Conservation (phyloP, 2,329 filamentous ascomycete genomes). For the Aspergillus awamori region DNA sequence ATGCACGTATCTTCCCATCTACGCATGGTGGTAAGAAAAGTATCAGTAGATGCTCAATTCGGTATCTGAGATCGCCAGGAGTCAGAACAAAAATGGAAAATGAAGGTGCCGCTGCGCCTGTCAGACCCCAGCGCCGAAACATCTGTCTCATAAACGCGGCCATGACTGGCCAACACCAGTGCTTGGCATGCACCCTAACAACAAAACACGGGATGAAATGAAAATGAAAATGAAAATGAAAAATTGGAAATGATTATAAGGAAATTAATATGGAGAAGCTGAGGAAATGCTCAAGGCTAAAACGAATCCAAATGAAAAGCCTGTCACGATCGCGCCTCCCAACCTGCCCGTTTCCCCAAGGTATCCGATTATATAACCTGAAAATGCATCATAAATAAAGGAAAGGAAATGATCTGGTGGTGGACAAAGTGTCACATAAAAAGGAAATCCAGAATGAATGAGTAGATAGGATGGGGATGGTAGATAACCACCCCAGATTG, state of each 20-base stretch:
- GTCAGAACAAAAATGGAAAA: constrained; percentile 21
- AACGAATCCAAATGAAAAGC: constrained; percentile 10
- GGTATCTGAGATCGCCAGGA: constrained; percentile 25
- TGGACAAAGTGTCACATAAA: neutral
- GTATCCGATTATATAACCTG: constrained; percentile 20
- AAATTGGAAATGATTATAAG: constrained; percentile 5
- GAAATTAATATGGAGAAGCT: constrained; percentile 17
- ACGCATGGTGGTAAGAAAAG: neutral
- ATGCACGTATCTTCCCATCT: too few relatives aligned
- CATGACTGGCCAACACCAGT: constrained; percentile 6
- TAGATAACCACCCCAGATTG: too few relatives aligned
- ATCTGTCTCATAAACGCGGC: constrained; percentile 19
- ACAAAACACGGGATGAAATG: constrained; percentile 1
- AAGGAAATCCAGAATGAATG: constrained; percentile 1
- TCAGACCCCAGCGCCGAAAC: constrained; percentile 11
- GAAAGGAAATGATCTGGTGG: neutral
- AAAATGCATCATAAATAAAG: constrained; percentile 10
- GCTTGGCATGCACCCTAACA: constrained; percentile 7
- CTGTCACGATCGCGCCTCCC: constrained; percentile 18
- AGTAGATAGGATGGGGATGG: constrained; percentile 4
- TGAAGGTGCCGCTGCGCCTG: neutral
- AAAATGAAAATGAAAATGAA: constrained; percentile 7
- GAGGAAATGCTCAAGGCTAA: constrained; percentile 7
- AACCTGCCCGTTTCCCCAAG: constrained; percentile 19
- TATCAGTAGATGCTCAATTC: neutral